phyloP scores from a whole-genome alignment of 768 basidiomycete species.

The Kwoniella sp. region DNA sequence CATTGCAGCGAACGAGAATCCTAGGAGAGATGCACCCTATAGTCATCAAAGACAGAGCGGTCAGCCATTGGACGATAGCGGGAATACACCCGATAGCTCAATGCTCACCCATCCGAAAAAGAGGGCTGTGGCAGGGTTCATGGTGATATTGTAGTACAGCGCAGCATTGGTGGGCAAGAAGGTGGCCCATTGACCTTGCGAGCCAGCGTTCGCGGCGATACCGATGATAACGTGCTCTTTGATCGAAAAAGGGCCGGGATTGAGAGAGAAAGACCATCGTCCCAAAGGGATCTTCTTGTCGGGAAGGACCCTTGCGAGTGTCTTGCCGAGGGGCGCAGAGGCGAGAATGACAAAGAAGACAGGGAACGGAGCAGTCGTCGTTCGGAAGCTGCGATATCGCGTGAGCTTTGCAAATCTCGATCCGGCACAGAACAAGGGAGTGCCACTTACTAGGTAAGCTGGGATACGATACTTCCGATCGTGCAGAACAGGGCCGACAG shows the following conservation, averaged over 20 bases:
- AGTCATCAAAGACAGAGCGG: neutral
- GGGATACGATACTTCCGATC: conserved; percentile 16
- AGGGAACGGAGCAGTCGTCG: conserved; percentile 20
- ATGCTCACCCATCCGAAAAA: conserved; percentile 25
- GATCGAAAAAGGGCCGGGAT: conserved; percentile 1
- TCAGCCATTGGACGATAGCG: too few relatives aligned
- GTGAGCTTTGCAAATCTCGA: neutral
- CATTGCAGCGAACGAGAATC: conserved; percentile 23
- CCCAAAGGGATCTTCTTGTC: conserved; percentile 7
- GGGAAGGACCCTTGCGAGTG: neutral
- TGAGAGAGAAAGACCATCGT: conserved; percentile 8
- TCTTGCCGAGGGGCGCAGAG: conserved; percentile 2
- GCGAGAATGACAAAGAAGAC: conserved; percentile 25
- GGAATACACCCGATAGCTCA: neutral
- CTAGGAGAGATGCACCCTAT: conserved; percentile 14
- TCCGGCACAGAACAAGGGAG: neutral
- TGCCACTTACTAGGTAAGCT: conserved; percentile 5
- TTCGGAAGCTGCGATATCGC: conserved; percentile 13
- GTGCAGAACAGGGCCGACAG: conserved; percentile 11
- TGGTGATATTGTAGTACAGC: conserved; percentile 21
- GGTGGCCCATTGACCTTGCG: conserved; percentile 19
- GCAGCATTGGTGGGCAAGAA: conserved; percentile 25
- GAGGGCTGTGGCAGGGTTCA: conserved; percentile 19
- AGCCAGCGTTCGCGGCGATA: conserved; percentile 17
- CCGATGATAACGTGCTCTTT: conserved; percentile 19